Conservation (phyloP, 768 basidiomycete species). For the Suillus paluster region DNA sequence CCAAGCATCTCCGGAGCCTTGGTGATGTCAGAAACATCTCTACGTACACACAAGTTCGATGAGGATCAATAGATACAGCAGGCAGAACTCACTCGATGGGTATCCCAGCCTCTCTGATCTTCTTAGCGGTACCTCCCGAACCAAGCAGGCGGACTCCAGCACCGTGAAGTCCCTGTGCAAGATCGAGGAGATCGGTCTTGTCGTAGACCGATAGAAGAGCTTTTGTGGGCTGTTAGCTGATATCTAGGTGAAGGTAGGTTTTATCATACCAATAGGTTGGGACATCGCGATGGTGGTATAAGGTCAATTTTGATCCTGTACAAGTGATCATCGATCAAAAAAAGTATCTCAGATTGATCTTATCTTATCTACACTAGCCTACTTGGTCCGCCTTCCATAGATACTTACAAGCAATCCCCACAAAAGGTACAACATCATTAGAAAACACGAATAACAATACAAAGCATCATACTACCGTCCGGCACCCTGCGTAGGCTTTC, state of each 20-base stretch:
- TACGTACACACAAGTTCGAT: too few species aligned
- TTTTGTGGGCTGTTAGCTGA: slow-evolving; percentile 33
- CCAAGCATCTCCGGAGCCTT: slow-evolving; percentile 99
- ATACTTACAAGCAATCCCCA: slow-evolving; percentile 3
- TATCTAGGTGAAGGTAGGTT: neutral
- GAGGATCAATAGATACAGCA: slow-evolving; percentile 13
- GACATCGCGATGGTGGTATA: slow-evolving; percentile 27
- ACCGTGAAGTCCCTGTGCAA: slow-evolving; percentile 82
- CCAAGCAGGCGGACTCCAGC: slow-evolving; percentile 89
- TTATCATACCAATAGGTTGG: slow-evolving; percentile 29
- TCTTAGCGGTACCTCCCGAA: slow-evolving; percentile 97
- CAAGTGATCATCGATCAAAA: neutral
- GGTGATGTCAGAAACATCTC: slow-evolving; percentile 97
- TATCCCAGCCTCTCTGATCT: slow-evolving; percentile 92
- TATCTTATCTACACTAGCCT: slow-evolving; percentile 22
- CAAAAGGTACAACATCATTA: slow-evolving; percentile 12
- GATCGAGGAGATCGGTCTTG: slow-evolving; percentile 86
- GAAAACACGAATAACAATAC: slow-evolving; percentile 8
- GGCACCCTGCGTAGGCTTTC: slow-evolving; percentile 37
- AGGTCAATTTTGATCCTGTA: neutral
- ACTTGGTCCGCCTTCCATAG: neutral
- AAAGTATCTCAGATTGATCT: slow-evolving; percentile 3
- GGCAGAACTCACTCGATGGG: slow-evolving; percentile 77
- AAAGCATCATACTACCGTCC: slow-evolving; percentile 33
- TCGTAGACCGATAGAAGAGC: slow-evolving; percentile 97